Conservation (phyloP, 2,329 filamentous ascomycete genomes). For the Colletotrichum noveboracense region DNA sequence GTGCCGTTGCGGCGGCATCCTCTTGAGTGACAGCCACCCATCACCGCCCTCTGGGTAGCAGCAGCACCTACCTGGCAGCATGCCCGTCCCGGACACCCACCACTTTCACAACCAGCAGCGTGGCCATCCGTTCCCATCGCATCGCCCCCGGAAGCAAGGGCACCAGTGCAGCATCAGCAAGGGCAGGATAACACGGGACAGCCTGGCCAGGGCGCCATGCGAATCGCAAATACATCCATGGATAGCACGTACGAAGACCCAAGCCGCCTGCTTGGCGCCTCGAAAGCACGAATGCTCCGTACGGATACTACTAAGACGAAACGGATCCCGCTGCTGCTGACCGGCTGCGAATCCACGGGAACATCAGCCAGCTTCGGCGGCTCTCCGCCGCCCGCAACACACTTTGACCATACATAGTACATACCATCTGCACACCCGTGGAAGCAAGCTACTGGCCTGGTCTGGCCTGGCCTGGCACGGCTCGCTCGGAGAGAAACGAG, state of each 20-base stretch:
- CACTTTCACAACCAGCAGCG: neutral
- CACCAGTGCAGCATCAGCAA: neutral
- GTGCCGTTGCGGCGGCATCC: slow-evolving; percentile 6
- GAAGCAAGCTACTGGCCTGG: neutral
- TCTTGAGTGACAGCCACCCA: slow-evolving; percentile 11
- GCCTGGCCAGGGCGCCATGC: neutral
- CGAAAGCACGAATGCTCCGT: neutral
- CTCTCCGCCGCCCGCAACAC: neutral
- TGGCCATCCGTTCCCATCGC: slow-evolving; percentile 6
- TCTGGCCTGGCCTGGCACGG: neutral
- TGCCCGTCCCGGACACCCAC: slow-evolving; percentile 3
- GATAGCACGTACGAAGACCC: neutral
- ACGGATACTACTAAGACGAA: neutral
- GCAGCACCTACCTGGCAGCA: neutral
- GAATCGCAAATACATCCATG: neutral
- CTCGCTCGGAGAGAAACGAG: slow-evolving; percentile 5
- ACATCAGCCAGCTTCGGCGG: neutral
- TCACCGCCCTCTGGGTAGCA: neutral
- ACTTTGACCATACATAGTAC: neutral
- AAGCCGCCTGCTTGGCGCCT: neutral
- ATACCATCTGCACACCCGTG: neutral
- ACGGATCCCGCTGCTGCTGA: neutral
- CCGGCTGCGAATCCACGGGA: neutral
- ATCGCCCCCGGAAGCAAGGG: neutral
- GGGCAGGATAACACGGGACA: neutral